phyloP scores from a whole-genome alignment of 768 basidiomycete genomes.

The Albatrellus ellisii region DNA sequence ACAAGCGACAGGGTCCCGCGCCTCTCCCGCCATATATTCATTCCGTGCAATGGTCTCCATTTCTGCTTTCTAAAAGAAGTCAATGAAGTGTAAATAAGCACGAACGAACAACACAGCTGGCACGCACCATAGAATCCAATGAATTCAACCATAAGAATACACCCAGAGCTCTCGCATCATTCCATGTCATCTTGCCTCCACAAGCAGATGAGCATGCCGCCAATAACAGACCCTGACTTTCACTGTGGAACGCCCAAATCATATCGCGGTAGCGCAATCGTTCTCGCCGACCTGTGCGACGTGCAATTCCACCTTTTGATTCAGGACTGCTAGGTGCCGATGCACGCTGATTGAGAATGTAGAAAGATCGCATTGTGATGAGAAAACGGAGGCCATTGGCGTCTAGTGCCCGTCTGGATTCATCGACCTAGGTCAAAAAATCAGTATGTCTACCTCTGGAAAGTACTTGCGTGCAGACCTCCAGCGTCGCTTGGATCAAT shows the following conservation, averaged over 20 bases:
- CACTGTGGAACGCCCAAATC: conserved; percentile 95
- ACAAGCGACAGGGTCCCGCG: conserved; percentile 79
- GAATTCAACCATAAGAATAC: conserved; percentile 83
- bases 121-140: conserved; percentile 58
- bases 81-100: background rate
- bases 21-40: conserved; percentile 80
- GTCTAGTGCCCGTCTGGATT: conserved; percentile 84
- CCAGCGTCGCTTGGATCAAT: conserved; percentile 76
- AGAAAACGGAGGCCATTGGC: conserved; percentile 88
- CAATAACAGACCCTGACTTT: conserved; percentile 79
- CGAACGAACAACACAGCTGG: background rate
- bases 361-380: conserved; percentile 85
- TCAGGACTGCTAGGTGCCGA: conserved; percentile 34
- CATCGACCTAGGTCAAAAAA: conserved; percentile 55
- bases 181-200: conserved; percentile 80
- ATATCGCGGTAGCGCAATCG: conserved; percentile 89
- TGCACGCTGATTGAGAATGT: conserved; percentile 64
- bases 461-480: conserved; percentile 55
- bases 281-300: conserved; percentile 45
- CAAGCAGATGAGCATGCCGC: conserved; percentile 59
- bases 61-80: conserved; percentile 47
- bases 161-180: conserved; percentile 76
- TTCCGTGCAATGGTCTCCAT: conserved; percentile 85
- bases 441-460: background rate
- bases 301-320: conserved; percentile 28